Base-by-base conservation (phyloP, 1,284 basidiomycete genomes). In the Malassezia slooffiae region DNA sequence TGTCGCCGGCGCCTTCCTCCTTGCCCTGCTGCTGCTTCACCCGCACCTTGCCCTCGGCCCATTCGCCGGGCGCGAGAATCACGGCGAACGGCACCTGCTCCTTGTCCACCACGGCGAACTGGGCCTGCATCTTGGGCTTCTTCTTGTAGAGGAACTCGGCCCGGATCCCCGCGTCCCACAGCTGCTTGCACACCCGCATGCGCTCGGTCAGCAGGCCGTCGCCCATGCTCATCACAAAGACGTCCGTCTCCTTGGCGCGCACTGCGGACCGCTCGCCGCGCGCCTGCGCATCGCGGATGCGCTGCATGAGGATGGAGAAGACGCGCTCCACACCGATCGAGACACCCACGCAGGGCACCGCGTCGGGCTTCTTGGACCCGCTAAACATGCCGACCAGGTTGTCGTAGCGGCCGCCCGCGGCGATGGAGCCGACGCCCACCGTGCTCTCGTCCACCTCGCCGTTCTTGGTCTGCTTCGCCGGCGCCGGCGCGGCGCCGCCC, bases 341-440 rank as follows among this genome's bases (percentile, higher is more conserved):
- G 24, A 96, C 79, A 17, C 93, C 91, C 10, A 97, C 81, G 70
- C 93, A 99, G 0, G 90, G 91, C 41, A 91, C 77, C 2, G 55
- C 71, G 79, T 85, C 75, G 79, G 82, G 40, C 80, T 70, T 41
- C 67, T 70, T 67, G 22, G 85, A 82, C 5, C 83, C 77, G 16
- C 81, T 78, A 72, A 99, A 95, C 76, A 90, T 81, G 36, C 85
- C 83, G 2, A 97, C 91, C n/a, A 99, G 81, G 55, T 85, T 83
- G 74, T 97, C 91, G 74, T 97, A 97, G 34, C 91, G 78, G 11
- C 93, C 91, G 15, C 93, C 93, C 0, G 86, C 93, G 6, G 91
- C 93, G 65, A 99, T 93, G 15, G 89, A 95, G 19, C 91, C 93
- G 3, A 97, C 89, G 29, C 93, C 91, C 24, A 97, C 81, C 47